These are phyloP conservation scores for Collariella sp. DNA, from an alignment of 495 filamentous ascomycete species.

Conservation along the genomic window DNA sequence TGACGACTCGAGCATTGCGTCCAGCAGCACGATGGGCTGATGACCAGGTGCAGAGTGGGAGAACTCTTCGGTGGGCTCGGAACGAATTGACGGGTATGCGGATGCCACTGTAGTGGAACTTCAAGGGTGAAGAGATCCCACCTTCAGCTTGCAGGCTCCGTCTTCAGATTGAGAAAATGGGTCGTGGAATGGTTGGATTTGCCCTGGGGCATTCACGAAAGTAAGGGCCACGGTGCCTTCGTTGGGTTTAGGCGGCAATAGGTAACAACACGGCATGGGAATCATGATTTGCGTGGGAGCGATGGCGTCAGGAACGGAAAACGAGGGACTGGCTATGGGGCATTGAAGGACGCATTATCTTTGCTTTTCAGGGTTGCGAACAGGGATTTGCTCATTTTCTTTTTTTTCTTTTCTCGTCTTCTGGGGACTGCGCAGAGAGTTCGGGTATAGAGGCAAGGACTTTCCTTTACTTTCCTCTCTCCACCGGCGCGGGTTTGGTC, in stretches of 20 bases:
- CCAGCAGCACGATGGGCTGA: slow-evolving; percentile 35
- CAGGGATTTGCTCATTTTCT: neutral
- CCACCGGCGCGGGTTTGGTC: neutral
- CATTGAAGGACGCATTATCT: neutral
- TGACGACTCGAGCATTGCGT: slow-evolving; percentile 34
- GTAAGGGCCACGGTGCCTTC: neutral
- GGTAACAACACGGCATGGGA: neutral
- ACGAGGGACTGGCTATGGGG: neutral
- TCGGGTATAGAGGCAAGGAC: slow-evolving; percentile 2
- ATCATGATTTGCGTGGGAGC: neutral
- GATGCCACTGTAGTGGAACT: slow-evolving; percentile 29
- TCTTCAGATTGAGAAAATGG: no score
- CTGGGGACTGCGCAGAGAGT: neutral
- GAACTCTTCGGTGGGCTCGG: slow-evolving; percentile 36
- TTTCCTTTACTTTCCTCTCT: no score
- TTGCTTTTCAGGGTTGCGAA: neutral
- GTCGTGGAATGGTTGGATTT: neutral
- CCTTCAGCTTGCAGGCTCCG: no score
- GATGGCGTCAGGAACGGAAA: neutral
- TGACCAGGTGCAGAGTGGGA: slow-evolving; percentile 34
- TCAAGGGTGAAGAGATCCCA: slow-evolving; percentile 11
- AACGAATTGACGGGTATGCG: slow-evolving; percentile 29
- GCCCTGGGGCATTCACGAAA: no score
- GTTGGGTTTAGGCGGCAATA: no score
- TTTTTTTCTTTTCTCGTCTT: no score